Base-by-base conservation (phyloP, 805 yeast species). In the Saccharomyces paradoxus region DNA sequence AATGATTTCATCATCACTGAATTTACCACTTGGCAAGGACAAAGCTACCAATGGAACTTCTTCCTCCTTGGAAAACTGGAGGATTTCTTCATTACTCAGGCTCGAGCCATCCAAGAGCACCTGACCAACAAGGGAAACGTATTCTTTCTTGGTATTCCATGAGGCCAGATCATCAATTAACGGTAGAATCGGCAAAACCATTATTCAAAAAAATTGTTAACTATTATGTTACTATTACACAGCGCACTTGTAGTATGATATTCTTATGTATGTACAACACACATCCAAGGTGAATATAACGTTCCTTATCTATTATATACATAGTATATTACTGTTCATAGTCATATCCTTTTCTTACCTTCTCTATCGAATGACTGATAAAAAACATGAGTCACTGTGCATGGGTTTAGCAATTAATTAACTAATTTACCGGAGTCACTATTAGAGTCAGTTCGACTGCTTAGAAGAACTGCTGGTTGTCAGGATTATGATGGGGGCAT, bases 401-500 rank as follows among this genome's bases (percentile, higher is more conserved):
- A 52, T 50, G 54, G 31, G 30, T 49, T 17, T 29, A 27, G 21
- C 22, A 41, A 32, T 52, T 30, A 17, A 48, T 30, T 17, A 26
- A 51, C 37, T 46, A 26, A 41, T 26, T 47, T 26, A 29, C 44
- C 44, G 12, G 44, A 37, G 44, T 37, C 44, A 37, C 44, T 37
- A 37, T 37, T 37, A 37, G 44, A 37, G 44, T 37, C 44, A 37
- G 44, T 37, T 17, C 22, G 24, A 17, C 22, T 7, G 44, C 44
- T 7, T 52, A 55, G 49, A 53, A 55, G n/a, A 52, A 55, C 31
- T 54, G 56, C 29, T 55, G 51, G 7, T 50, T 37, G 26, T 47
- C 52, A 30, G 57, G 57, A 28, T 55, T 53, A 49, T 85, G 95
- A 66, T 81, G 89, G 0, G 97, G 97, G 70, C 99, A 92, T 54